phyloP scores from a whole-genome alignment of 805 yeast genomes.

The Kazachstania viticola region DNA sequence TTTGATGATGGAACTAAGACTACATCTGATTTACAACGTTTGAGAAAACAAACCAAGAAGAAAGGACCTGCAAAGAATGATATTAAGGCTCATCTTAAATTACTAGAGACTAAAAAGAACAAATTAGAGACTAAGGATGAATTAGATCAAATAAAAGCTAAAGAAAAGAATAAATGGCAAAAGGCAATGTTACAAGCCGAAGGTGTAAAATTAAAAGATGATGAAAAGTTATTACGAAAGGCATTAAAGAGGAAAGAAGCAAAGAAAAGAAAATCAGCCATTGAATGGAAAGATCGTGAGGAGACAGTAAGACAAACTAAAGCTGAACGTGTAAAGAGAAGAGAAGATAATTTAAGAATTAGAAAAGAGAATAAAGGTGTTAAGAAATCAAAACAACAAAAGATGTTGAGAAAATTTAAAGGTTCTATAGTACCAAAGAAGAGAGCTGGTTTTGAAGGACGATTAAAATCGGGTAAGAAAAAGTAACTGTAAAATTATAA shows the following conservation, averaged over 20 bases:
- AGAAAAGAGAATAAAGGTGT: slow-evolving; percentile 80
- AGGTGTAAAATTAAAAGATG: slow-evolving; percentile 81
- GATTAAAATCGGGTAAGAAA: slow-evolving; percentile 27
- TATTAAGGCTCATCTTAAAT: slow-evolving; percentile 66
- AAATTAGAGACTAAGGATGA: slow-evolving; percentile 52
- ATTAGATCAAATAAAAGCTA: slow-evolving; percentile 41
- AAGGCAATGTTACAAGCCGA: slow-evolving; percentile 75
- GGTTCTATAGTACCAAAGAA: slow-evolving; percentile 38
- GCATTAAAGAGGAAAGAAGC: slow-evolving; percentile 77
- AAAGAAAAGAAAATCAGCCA: slow-evolving; percentile 72
- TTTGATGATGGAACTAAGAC: slow-evolving; percentile 74
- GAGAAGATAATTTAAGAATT: slow-evolving; percentile 82
- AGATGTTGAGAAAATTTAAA: slow-evolving; percentile 51
- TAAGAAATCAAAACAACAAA: slow-evolving; percentile 61
- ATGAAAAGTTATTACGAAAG: slow-evolving; percentile 76
- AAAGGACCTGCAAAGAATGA: slow-evolving; percentile 86
- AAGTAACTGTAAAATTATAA: no score
- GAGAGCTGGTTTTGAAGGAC: slow-evolving; percentile 92
- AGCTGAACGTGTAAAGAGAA: slow-evolving; percentile 66
- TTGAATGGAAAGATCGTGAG: slow-evolving; percentile 88
- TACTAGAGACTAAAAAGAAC: slow-evolving; percentile 62
- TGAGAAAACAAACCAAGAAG: slow-evolving; percentile 40
- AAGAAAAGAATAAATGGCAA: slow-evolving; percentile 77
- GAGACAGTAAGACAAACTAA: slow-evolving; percentile 66
- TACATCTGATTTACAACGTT: slow-evolving; percentile 55